These are phyloP conservation scores for Ramularia endophylla DNA, from an alignment of 2,329 filamentous ascomycete species.

Conservation along the genomic window DNA sequence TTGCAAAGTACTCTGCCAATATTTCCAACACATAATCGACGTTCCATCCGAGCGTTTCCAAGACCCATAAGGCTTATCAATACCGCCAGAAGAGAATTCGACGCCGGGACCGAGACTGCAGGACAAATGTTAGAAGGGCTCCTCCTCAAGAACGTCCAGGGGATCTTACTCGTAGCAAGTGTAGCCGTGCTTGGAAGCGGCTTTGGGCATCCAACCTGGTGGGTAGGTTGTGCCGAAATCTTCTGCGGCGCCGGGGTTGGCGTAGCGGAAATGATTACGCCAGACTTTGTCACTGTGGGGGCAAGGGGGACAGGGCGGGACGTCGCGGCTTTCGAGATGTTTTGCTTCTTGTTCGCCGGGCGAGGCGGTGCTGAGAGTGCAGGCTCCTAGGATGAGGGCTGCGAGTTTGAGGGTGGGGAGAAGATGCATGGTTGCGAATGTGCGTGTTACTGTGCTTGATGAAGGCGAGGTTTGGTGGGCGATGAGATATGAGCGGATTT, in stretches of 20 bases:
- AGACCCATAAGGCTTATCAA: background rate
- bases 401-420: background rate
- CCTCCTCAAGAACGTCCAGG: background rate
- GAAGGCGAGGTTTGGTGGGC: no score
- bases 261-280: background rate
- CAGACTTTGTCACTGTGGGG: background rate
- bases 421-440: background rate
- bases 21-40: conserved; percentile 8
- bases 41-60: conserved; percentile 5
- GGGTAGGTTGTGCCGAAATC: background rate
- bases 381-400: background rate
- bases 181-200: background rate
- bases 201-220: background rate
- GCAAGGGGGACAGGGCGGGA: background rate
- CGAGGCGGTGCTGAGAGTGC: background rate
- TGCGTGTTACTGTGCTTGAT: no score
- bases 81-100: background rate
- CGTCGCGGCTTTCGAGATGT: background rate
- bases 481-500: no score
- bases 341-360: background rate
- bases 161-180: background rate
- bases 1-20: conserved; percentile 4
- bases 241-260: background rate
- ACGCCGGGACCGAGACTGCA: background rate
- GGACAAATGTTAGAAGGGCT: background rate